phyloP scores from a whole-genome alignment of 2,329 filamentous ascomycete genomes.

The Colletotrichum kahawae region DNA sequence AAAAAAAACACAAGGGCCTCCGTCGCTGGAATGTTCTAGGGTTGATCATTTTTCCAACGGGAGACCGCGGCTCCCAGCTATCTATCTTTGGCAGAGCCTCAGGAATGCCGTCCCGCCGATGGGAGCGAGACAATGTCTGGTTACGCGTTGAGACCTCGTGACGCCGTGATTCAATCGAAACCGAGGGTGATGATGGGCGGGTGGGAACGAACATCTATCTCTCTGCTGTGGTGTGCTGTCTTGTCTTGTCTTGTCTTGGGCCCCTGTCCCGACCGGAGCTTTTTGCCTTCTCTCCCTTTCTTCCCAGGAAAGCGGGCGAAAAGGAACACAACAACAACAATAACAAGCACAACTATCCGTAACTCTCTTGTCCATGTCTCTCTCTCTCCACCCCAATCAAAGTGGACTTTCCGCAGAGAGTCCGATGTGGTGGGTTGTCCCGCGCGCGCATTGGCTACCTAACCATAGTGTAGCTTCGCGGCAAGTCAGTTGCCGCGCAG shows the following conservation, averaged over 20 bases:
- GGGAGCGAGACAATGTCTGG: conserved; percentile 11
- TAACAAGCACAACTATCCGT: too few species aligned
- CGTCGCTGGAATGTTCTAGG: neutral
- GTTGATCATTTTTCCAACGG: neutral
- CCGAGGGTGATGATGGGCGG: neutral
- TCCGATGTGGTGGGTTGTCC: neutral
- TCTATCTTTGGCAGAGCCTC: neutral
- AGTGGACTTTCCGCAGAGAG: neutral
- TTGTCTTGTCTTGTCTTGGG: neutral
- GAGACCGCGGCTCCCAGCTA: neutral
- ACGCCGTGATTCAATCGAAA: conserved; percentile 1
- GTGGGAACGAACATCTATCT: neutral
- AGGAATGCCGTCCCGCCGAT: neutral
- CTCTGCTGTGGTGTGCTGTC: neutral
- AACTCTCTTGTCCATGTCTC: neutral
- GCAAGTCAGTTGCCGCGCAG: neutral
- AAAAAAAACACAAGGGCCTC: neutral
- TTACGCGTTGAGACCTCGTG: conserved; percentile 2
- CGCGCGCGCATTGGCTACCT: neutral
- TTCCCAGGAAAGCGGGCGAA: neutral
- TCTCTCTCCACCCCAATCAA: neutral
- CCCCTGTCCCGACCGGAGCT: neutral
- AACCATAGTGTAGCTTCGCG: neutral
- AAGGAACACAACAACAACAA: neutral
- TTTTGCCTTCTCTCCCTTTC: neutral